Evolutionary conservation across 805 yeast genomes (phyloP).

Genomic region (Pichia cabralensis): DNA sequence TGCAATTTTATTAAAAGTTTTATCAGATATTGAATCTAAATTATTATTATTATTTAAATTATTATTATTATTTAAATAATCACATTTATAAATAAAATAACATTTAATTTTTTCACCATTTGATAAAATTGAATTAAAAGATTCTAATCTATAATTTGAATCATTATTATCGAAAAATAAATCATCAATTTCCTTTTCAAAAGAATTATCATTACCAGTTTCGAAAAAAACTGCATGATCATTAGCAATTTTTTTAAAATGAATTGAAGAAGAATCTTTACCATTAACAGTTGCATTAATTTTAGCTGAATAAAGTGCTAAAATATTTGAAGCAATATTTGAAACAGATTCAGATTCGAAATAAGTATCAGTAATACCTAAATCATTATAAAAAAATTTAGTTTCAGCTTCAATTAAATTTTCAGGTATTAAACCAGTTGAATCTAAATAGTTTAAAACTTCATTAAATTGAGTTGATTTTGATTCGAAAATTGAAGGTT

Average conservation of each 20-base stretch:
- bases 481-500: slow-evolving; percentile 65
- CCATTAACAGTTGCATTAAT: slow-evolving; percentile 65
- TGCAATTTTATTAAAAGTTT: slow-evolving; percentile 66
- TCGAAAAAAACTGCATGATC: slow-evolving; percentile 91
- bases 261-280: slow-evolving; percentile 46
- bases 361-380: slow-evolving; percentile 89
- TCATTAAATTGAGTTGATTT: slow-evolving; percentile 70
- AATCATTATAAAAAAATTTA: slow-evolving; percentile 75
- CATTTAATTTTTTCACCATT: slow-evolving; percentile 43
- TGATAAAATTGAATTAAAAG: slow-evolving; percentile 58
- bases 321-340: slow-evolving; percentile 75
- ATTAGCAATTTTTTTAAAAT: slow-evolving; percentile 66
- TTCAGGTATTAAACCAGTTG: slow-evolving; percentile 85
- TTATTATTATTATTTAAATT: no score
- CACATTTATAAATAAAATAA: slow-evolving; percentile 75
- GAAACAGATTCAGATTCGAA: slow-evolving; percentile 78
- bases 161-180: slow-evolving; percentile 50
- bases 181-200: slow-evolving; percentile 74
- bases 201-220: slow-evolving; percentile 40
- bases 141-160: slow-evolving; percentile 59
- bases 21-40: slow-evolving; percentile 65
- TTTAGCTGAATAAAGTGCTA: slow-evolving; percentile 86
- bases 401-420: slow-evolving; percentile 76
- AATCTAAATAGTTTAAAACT: slow-evolving; percentile 74
- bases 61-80: slow-evolving; percentile 17